A percentile compares a stretch with the other conserved stretches of the same genome.
Conservation (phyloP, 2,329 filamentous ascomycete species). For the Berkeleyomyces basicola region DNA sequence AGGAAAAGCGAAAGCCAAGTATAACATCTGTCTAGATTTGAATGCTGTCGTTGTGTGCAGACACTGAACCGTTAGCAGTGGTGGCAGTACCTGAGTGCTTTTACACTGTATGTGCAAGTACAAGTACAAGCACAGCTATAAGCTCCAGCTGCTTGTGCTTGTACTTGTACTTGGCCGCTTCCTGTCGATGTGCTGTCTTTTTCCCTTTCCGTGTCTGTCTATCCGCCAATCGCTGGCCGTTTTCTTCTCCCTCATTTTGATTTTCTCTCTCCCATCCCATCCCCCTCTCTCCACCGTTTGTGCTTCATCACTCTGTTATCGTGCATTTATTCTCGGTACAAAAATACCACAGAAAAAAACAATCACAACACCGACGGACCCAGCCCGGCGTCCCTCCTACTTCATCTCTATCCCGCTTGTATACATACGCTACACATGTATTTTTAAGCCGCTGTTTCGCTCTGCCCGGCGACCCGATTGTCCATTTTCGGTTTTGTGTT, state of each 20-base stretch:
- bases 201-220: neutral
- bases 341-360: neutral
- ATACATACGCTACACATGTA: neutral
- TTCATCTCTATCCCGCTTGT: neutral
- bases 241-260: neutral
- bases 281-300: neutral
- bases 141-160: too few species aligned
- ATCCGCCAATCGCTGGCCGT: neutral
- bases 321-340: neutral
- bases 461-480: neutral
- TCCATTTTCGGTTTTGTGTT: neutral
- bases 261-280: neutral
- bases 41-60: too few species aligned
- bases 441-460: neutral
- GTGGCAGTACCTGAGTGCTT: too few species aligned
- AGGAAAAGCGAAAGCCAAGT: too few species aligned
- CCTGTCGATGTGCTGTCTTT: neutral
- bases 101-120: too few species aligned
- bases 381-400: neutral
- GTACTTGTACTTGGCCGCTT: too few species aligned
- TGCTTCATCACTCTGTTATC: neutral
- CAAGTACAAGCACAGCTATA: too few species aligned
- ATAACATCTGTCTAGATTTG: too few species aligned
- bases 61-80: too few species aligned
- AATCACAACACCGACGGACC: neutral